A percentile compares a stretch with the other conserved stretches of the same genome.
phyloP scores from a whole-genome alignment of 139 green algal genomes.

The Haematococcus sp. region DNA sequence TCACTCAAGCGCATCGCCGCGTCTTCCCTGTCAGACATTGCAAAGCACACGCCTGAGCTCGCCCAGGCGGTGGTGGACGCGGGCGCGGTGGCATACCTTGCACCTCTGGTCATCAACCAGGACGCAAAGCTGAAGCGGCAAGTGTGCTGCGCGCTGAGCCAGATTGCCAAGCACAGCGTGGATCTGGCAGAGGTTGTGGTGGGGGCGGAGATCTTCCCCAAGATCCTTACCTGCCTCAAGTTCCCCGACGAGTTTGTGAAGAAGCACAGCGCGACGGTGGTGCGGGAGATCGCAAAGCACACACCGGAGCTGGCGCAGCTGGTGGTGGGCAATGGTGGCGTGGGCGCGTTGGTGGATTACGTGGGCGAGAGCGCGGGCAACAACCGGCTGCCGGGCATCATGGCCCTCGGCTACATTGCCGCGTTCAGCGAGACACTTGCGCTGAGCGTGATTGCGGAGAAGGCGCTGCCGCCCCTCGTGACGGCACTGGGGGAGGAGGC shows the following conservation, averaged over 20 bases:
- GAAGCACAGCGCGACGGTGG: constrained; percentile 75
- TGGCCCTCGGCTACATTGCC: constrained; percentile 85
- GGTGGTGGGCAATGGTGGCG: constrained; percentile 78
- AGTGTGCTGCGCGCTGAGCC: constrained; percentile 75
- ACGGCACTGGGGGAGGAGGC: constrained; percentile 65
- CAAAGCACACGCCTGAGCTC: constrained; percentile 85
- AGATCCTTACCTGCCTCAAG: constrained; percentile 85
- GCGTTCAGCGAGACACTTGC: constrained; percentile 86
- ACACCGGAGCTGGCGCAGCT: constrained; percentile 88
- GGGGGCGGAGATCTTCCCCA: constrained; percentile 87
- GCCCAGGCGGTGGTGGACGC: constrained; percentile 85
- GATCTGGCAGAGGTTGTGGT: constrained; percentile 89
- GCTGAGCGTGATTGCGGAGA: constrained; percentile 79
- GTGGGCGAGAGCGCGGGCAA: constrained; percentile 52
- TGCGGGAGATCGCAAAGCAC: constrained; percentile 83
- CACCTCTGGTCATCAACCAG: constrained; percentile 75
- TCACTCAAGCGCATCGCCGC: constrained; percentile 81
- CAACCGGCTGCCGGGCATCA: constrained; percentile 76
- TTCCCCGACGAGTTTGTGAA: constrained; percentile 82
- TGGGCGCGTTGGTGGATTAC: constrained; percentile 83
- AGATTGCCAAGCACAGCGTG: constrained; percentile 87
- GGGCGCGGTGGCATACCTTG: constrained; percentile 77
- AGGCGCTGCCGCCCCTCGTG: constrained; percentile 68
- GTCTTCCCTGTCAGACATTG: constrained; percentile 77
- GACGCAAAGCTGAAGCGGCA: constrained; percentile 88